These are phyloP conservation scores for Blastobotrys parvus DNA, from an alignment of 805 yeast genomes.

Conservation along the genomic window DNA sequence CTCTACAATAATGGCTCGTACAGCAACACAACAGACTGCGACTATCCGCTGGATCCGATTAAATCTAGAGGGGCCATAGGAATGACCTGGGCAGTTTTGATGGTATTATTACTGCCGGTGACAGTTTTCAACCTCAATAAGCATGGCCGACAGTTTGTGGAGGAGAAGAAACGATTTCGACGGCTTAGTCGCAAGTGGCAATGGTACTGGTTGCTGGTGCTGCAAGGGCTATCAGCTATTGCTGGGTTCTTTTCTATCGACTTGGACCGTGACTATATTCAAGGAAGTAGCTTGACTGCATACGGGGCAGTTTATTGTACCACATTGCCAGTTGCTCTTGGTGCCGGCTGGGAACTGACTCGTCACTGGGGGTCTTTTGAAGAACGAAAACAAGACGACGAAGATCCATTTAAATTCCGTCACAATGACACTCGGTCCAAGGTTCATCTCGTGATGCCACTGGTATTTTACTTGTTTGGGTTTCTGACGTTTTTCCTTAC, in stretches of 20 bases:
- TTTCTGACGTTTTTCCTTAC: conserved; percentile 20
- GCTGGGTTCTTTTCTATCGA: conserved; percentile 26
- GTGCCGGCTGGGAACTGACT: conserved; percentile 21
- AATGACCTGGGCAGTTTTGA: conserved; percentile 16
- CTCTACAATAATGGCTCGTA: conserved; percentile 19
- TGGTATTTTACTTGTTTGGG: conserved; percentile 20
- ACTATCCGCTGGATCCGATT: conserved; percentile 18
- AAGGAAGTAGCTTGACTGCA: conserved; percentile 18
- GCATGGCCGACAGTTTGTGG: conserved; percentile 17
- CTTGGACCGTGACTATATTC: conserved; percentile 23
- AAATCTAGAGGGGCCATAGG: conserved; percentile 21
- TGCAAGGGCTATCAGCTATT: conserved; percentile 18
- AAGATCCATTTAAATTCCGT: conserved; percentile 19
- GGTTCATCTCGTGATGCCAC: conserved; percentile 19
- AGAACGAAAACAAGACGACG: conserved; percentile 20
- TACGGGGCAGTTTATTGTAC: conserved; percentile 20
- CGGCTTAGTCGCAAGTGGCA: conserved; percentile 21
- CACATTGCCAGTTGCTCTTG: conserved; percentile 16
- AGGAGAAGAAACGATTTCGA: conserved; percentile 19
- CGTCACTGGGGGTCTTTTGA: conserved; percentile 26
- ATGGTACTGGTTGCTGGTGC: conserved; percentile 24
- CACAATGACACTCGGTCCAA: conserved; percentile 16
- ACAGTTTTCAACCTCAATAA: conserved; percentile 22
- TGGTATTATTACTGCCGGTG: conserved; percentile 16
- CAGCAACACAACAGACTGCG: conserved; percentile 17